Conservation (phyloP, 2,329 filamentous ascomycete genomes). For the Coleophoma cylindrospora region DNA sequence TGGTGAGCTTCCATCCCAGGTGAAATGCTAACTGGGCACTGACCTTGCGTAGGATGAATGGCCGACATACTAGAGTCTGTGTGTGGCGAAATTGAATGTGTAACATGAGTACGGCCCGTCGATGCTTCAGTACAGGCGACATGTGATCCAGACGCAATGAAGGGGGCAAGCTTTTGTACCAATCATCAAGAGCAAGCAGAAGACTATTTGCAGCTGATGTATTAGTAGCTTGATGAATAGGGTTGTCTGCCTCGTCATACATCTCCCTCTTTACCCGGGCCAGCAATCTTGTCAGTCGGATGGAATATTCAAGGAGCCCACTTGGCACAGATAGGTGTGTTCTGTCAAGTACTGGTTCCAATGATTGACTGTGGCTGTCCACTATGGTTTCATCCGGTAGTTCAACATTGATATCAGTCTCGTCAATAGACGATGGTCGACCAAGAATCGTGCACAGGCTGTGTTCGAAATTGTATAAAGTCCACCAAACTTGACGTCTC, state of each 20-base stretch:
- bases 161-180: conserved; percentile 19
- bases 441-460: conserved; percentile 24
- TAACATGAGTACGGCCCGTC: conserved; percentile 19
- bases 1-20: conserved; percentile 18
- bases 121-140: conserved; percentile 13
- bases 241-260: conserved; percentile 11
- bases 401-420: conserved; percentile 21
- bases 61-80: conserved; percentile 21
- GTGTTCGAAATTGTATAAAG: conserved; percentile 23
- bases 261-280: conserved; percentile 21
- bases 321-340: conserved; percentile 8
- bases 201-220: conserved; percentile 14
- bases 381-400: conserved; percentile 22
- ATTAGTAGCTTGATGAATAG: conserved; percentile 11
- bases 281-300: conserved; percentile 18
- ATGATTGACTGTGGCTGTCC: conserved; percentile 17
- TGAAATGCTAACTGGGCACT: conserved; percentile 19
- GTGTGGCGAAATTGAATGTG: conserved; percentile 23
- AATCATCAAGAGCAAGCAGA: conserved; percentile 18
- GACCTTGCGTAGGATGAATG: conserved; percentile 23
- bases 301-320: conserved; percentile 18
- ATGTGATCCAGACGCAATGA: conserved; percentile 16
- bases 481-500: conserved; percentile 25
- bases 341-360: not conserved
- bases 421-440: conserved; percentile 22